Base-by-base conservation (phyloP, 75 land plant genomes). In the Picea glauca region DNA sequence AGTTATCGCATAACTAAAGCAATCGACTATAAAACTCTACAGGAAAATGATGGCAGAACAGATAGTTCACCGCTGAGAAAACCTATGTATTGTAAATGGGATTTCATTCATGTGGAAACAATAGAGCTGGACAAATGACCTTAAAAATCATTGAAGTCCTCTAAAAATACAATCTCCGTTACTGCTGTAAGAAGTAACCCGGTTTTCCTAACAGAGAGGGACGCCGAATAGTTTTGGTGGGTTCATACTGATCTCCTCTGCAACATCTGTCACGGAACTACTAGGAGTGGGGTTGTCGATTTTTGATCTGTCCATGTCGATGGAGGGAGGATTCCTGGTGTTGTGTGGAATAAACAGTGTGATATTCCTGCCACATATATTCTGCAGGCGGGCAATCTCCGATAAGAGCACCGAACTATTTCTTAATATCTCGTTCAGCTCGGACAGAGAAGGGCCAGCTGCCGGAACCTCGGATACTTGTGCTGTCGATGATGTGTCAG, bases 351-450 rank as follows among this genome's bases (percentile, higher is more conserved):
- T 23, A 80, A 6, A n/a, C 0, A 30, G 57, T 17, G 6, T 63
- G 20, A 6, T 50, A 79, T 79, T 73, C 26, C 96, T 72, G 94
- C 54, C 92, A 83, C 94, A 90, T 60, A 96, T 85, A 79, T 79
- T 91, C 63, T 80, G 82, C 88, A 94, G 87, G 33, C 93, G 93
- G 0, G 91, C 85, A 1, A 94, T 87, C 83, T 94, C 97, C 15
- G 97, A 94, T 59, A 94, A 78, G 0, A 96, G 88, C 81, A 91
- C 64, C 12, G 77, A 62, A 87, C 93, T 96, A 80, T 87, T 91
- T 68, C 88, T 81, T 38, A 96, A 90, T 67, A 90, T 61, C 83
- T 96, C 94, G 74, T 96, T 96, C 80, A 93, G 96, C 80, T 96
- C 97, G 6, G 90, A 56, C n/a, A 92, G 81, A 1, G 92, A 83